Evolutionary conservation across 148 eudicot species (phyloP).

Genomic region (Beta vulgaris): DNA sequence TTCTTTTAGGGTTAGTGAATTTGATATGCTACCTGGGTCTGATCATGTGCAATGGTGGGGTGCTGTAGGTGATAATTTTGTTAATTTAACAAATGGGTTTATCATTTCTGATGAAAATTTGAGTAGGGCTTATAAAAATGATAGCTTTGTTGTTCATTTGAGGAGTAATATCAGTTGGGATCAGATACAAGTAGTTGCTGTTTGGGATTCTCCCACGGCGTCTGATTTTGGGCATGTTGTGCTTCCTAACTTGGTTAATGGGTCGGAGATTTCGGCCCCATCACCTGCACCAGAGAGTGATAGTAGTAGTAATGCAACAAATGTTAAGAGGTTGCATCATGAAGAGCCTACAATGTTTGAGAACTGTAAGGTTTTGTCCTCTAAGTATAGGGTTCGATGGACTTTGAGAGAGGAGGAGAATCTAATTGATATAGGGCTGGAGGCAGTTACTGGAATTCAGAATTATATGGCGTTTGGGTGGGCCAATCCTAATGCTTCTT

Average conservation of each 20-base stretch:
- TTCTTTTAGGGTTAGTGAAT: slow-evolving; percentile 70
- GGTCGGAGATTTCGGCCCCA: slow-evolving; percentile 31
- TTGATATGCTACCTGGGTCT: slow-evolving; percentile 88
- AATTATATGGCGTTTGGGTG: slow-evolving; percentile 94
- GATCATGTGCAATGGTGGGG: slow-evolving; percentile 89
- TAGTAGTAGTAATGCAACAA: slow-evolving; percentile 18
- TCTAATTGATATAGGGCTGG: slow-evolving; percentile 73
- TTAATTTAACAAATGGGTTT: slow-evolving; percentile 74
- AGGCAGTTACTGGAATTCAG: slow-evolving; percentile 62
- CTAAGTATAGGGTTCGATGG: slow-evolving; percentile 73
- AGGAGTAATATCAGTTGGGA: slow-evolving; percentile 74
- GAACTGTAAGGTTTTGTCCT: slow-evolving; percentile 67
- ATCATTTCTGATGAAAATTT: slow-evolving; percentile 56
- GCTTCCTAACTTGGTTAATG: slow-evolving; percentile 29
- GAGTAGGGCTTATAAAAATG: slow-evolving; percentile 62
- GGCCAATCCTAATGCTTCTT: slow-evolving; percentile 63
- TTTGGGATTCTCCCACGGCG: slow-evolving; percentile 73
- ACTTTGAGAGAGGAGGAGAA: slow-evolving; percentile 55
- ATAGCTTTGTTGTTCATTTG: slow-evolving; percentile 58
- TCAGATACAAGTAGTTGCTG: slow-evolving; percentile 50
- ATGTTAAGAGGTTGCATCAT: slow-evolving; percentile 18
- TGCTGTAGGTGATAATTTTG: slow-evolving; percentile 53
- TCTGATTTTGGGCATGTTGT: slow-evolving; percentile 81
- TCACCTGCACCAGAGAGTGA: slow-evolving; percentile 35
- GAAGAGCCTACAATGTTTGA: slow-evolving; percentile 80